Percentiles rank a stretch among this genome's conserved stretches.
Conservation (phyloP, 148 eudicot species). For the Cornus suecica region DNA sequence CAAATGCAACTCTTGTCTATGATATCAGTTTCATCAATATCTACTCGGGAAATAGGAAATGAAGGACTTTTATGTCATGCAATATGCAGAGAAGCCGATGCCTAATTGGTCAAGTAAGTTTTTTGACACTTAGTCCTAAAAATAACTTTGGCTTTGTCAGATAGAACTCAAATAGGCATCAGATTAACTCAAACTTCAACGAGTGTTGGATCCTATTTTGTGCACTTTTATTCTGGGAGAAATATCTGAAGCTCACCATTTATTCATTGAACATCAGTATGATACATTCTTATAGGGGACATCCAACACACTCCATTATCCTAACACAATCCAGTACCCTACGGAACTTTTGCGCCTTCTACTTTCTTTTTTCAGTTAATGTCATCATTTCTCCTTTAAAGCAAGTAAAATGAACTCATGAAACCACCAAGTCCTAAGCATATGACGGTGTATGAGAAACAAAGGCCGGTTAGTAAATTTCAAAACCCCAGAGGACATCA, state of each 20-base stretch:
- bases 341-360: neutral
- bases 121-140: neutral
- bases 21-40: conserved; percentile 61
- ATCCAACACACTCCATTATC: neutral
- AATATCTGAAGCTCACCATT: neutral
- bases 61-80: conserved; percentile 18
- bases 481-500: neutral
- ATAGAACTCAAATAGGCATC: neutral
- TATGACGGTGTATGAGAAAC: neutral
- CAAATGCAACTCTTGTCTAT: conserved; percentile 74
- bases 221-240: neutral
- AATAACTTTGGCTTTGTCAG: neutral
- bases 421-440: neutral
- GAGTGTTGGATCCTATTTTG: too few relatives aligned
- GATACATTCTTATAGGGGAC: neutral
- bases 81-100: neutral
- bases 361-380: too few relatives aligned
- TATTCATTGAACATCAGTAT: neutral
- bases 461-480: neutral
- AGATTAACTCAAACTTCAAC: neutral
- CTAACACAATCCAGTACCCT: neutral
- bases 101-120: conserved; percentile 13
- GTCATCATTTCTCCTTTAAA: neutral
- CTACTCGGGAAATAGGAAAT: conserved; percentile 74
- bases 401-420: neutral